phyloP scores from a whole-genome alignment of 2,329 filamentous ascomycete genomes.

The Calonectria crousiana region DNA sequence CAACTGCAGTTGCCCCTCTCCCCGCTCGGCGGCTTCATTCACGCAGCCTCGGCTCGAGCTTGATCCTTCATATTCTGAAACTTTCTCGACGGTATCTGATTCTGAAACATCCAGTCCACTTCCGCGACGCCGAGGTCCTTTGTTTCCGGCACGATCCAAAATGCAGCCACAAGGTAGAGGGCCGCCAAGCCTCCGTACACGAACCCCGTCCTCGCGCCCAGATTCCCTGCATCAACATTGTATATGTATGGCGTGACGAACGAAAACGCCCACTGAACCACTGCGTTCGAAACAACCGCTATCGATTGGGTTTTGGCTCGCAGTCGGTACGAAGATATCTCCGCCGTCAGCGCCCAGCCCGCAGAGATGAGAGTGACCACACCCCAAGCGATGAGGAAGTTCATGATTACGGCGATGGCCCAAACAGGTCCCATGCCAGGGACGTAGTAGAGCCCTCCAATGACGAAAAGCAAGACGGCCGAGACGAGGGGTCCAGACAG shows the following conservation, averaged over 20 bases:
- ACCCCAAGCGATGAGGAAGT: background rate
- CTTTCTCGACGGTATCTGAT: background rate
- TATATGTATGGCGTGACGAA: background rate
- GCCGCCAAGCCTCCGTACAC: background rate
- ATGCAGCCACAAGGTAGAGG: background rate
- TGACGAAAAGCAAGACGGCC: background rate
- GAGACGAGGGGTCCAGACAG: background rate
- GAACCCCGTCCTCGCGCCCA: background rate
- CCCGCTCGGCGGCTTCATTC: background rate
- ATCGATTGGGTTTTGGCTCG: background rate
- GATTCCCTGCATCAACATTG: background rate
- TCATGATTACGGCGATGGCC: conserved; percentile 1
- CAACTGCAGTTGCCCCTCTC: too few relatives aligned
- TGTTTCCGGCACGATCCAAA: background rate
- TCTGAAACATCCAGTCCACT: background rate
- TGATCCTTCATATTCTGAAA: background rate
- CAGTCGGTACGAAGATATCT: background rate
- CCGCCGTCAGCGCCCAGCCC: background rate
- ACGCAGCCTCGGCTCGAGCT: background rate
- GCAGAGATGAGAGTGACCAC: background rate
- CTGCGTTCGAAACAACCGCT: background rate
- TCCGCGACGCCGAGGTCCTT: background rate
- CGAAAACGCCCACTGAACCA: background rate
- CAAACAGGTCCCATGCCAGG: background rate
- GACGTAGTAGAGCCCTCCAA: background rate